phyloP scores from a whole-genome alignment of 2,329 filamentous ascomycete genomes.

The Penicillium brevicompactum region DNA sequence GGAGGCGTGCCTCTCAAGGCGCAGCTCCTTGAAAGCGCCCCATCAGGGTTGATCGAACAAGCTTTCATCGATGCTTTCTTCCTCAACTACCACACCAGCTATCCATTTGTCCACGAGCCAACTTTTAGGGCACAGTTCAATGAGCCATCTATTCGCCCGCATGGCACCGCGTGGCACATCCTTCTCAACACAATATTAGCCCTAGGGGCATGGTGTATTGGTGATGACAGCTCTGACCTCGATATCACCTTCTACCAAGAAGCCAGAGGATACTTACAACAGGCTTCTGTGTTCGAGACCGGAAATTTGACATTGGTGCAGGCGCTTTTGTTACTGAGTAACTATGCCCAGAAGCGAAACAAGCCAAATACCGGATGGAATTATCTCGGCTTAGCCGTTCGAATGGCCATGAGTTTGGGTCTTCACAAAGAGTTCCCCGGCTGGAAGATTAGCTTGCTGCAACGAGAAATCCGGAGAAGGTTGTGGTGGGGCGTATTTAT shows the following conservation, averaged over 20 bases:
- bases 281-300: conserved; percentile 50
- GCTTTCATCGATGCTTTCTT: conserved; percentile 52
- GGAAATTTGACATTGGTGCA: conserved; percentile 54
- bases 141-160: conserved; percentile 46
- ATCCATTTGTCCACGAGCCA: conserved; percentile 52
- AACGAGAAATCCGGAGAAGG: conserved; percentile 44
- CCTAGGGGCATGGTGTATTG: conserved; percentile 48
- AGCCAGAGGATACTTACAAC: conserved; percentile 49
- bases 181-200: conserved; percentile 50
- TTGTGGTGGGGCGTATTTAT: conserved; percentile 49
- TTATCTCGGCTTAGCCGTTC: conserved; percentile 51
- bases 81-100: conserved; percentile 49
- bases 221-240: conserved; percentile 43
- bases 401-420: conserved; percentile 54
- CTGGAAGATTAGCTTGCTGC: conserved; percentile 49
- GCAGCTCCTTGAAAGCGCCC: conserved; percentile 41
- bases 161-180: conserved; percentile 48
- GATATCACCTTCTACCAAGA: conserved; percentile 52
- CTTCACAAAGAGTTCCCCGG: conserved; percentile 54
- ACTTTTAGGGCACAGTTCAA: conserved; percentile 52
- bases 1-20: conserved; percentile 39
- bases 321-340: conserved; percentile 50
- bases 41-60: conserved; percentile 42
- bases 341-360: conserved; percentile 54
- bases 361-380: conserved; percentile 56